Evolutionary conservation across 495 filamentous ascomycete species (phyloP).

Genomic region (Penicillium subrubescens): DNA sequence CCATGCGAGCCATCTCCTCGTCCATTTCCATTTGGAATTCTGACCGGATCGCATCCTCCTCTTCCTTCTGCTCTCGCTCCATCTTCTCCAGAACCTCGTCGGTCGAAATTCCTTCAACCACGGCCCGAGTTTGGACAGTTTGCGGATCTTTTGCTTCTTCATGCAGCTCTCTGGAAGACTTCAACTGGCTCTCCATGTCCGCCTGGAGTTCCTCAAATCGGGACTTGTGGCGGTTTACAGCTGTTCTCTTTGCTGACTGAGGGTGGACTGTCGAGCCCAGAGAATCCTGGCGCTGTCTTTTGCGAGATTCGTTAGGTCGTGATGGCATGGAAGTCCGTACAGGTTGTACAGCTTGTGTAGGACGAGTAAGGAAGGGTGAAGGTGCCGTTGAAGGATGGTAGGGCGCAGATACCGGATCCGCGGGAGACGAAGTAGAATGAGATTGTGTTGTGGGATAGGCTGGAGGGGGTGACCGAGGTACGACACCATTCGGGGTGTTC

Average conservation of each 20-base stretch:
- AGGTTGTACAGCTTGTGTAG: too few relatives aligned
- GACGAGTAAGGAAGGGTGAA: conserved; percentile 17
- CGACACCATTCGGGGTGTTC: background rate
- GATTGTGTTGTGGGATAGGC: background rate
- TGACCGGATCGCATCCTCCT: conserved; percentile 8
- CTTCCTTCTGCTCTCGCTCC: conserved; percentile 37
- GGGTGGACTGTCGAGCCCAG: conserved; percentile 3
- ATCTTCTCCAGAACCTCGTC: conserved; percentile 34
- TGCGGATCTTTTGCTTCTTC: conserved; percentile 9
- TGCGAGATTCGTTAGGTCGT: conserved; percentile 18
- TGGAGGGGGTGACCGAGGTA: background rate
- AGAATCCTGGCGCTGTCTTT: conserved; percentile 25
- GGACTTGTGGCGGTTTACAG: conserved; percentile 3
- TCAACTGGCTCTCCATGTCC: conserved; percentile 9
- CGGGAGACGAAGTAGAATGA: background rate
- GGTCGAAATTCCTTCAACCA: conserved; percentile 23
- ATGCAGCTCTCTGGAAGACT: background rate
- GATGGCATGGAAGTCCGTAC: background rate
- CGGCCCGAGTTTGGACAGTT: conserved; percentile 3
- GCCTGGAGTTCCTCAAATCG: conserved; percentile 14
- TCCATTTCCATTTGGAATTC: conserved; percentile 36
- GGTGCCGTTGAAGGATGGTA: conserved; percentile 25
- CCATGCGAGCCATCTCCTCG: conserved; percentile 47
- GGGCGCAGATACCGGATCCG: background rate
- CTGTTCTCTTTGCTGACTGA: conserved; percentile 19